phyloP scores from a whole-genome alignment of 2,329 filamentous ascomycete genomes.

The Grosmannia serpens region DNA sequence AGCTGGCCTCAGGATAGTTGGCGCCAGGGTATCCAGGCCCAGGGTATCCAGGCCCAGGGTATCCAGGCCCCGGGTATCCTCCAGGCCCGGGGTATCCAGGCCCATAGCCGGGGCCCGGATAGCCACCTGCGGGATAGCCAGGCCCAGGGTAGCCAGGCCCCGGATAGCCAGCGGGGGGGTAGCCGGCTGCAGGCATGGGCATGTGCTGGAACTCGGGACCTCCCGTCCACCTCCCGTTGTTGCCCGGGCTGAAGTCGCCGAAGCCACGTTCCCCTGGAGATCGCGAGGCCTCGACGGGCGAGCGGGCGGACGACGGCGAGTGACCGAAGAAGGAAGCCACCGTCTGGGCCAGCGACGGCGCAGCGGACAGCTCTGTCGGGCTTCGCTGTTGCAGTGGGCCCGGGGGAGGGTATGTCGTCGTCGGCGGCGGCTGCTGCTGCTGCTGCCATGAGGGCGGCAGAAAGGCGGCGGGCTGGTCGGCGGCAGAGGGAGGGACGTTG shows the following conservation, averaged over 20 bases:
- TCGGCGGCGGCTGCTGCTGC: neutral
- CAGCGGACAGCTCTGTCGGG: slow-evolving; percentile 3
- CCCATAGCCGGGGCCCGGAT: neutral
- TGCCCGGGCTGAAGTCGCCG: neutral
- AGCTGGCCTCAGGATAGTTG: neutral
- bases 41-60: neutral
- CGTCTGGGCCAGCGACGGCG: slow-evolving; percentile 2
- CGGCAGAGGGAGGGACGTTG: neutral
- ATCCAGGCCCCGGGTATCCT: neutral
- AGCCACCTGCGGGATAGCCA: neutral
- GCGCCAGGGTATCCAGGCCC: neutral
- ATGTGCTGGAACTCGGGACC: neutral
- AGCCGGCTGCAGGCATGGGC: neutral
- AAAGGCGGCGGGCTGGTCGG: neutral
- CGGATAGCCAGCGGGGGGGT: neutral
- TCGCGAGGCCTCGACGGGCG: neutral
- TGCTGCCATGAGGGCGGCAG: no score
- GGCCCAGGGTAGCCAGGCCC: neutral
- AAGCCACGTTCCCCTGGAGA: slow-evolving; percentile 6
- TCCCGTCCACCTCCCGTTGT: slow-evolving; percentile 12
- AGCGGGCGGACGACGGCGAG: slow-evolving; percentile 3
- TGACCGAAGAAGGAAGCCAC: slow-evolving; percentile 11
- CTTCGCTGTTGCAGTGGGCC: slow-evolving; percentile 4
- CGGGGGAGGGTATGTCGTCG: neutral
- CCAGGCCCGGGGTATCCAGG: neutral